Base-by-base conservation (phyloP, 2,329 filamentous ascomycete genomes). In the Cercospora janseana region DNA sequence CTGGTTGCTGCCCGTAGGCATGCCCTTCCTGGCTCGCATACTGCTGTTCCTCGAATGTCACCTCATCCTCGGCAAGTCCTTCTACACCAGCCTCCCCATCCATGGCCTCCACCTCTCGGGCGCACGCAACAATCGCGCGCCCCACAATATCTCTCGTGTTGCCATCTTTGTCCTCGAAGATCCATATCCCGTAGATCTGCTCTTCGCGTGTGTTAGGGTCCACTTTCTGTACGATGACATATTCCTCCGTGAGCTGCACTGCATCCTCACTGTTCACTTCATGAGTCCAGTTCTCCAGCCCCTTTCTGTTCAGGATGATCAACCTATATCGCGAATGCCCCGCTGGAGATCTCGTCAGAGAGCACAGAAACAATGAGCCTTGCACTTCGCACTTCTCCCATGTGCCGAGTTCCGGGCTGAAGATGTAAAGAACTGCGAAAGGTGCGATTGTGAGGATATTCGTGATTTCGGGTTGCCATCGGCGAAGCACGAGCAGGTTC, bases 311-410 rank as follows among this genome's bases (percentile, higher is more conserved):
- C 40, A 77, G 60, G 8, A 78, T 72, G 44, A 75, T 63, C 18
- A 73, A 70, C 41, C 65, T 67, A 60, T 71, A 77, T 18, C 73
- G 67, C 37, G 71, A 65, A n/a, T 56, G 28, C 27, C 10, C 59
- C 55, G 38, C 63, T 65, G 7, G 57, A 52, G 9, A 13, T n/a
- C 46, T 80, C 52, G 3, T 59, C 62, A 83, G 71, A 57, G 86
- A 79, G 74, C 88, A 94, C 46, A 97, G 81, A 68, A 97, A 98
- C 57, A 97, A 75, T 9, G 88, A 87, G 29, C 93, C 93, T 70
- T 95, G 91, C 8, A 91, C 79, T 49, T 85, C 87, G 37, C 80
- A 81, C 74, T 94, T 95, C 66, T 93, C 87, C 93, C 93, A 97
- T 52, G 76, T 72, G 45, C 79, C 74, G 2, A 81, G 77, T 4